Evolutionary conservation across 345 rosid species (phyloP), one percentile per base, ranked within the genome.

Genomic region (Orychophragmus violaceus): DNA sequence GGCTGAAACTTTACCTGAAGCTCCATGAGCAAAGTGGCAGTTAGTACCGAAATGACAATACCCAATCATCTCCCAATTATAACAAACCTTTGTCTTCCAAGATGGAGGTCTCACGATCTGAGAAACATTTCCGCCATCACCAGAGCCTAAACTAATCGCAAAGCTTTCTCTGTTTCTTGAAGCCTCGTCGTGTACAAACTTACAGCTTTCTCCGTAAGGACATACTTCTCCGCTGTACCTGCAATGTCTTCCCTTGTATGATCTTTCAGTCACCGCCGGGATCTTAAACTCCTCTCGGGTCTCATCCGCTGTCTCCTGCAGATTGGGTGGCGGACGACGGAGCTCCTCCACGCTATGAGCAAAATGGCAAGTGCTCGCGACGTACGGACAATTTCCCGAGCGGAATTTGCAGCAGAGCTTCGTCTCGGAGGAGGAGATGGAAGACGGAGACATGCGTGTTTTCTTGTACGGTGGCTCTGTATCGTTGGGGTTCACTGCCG

Each of bases 291-390:
- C 94, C 77, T 83, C 93, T 17, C 82, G 62, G 0, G 66, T 66
- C 65, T 80, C 88, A 13, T 19, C 21, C 1, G 17, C 83, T 22
- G 83, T 80, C 17, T 88, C 93, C 66, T 88, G 97, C 95, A 84
- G 83, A 66, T 86, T 84, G 0, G 81, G 74, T 18, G 93, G 93
- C 5, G 90, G 95, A 16, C 85, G 86, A 36, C 98, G 81, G 49
- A 92, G 96, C 83, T 89, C 98, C 72, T 89, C 96, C 8, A 80
- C 76, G 80, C 84, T 87, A 69, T 92, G 98, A 48, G 97, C 97
- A 56, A 92, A 92, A 75, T 87, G 87, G 66, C 96, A 69, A 5
- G 21, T 86, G 78, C 77, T 85, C 4, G 90, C 80, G 13, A 66
- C 14, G 42, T 87, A 85, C 0, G 96, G 91, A 69, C 97, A 92